Conservation (phyloP, 345 rosid genomes). For the Gossypioides kirkii region DNA sequence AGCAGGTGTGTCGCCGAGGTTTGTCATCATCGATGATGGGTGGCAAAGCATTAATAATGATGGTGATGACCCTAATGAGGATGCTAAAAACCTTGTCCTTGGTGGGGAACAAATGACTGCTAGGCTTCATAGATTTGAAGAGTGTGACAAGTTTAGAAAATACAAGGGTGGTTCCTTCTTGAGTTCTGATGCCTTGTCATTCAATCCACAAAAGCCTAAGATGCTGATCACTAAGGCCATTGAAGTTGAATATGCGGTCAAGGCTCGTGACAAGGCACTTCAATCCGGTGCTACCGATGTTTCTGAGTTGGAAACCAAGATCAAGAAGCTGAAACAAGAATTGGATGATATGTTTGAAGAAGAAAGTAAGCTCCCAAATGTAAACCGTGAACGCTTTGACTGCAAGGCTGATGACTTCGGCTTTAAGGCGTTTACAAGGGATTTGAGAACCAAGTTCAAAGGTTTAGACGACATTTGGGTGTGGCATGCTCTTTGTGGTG, state of each 20-base stretch:
- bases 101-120: conserved; percentile 89
- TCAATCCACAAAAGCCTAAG: conserved; percentile 58
- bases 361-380: neutral
- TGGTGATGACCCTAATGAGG: conserved; percentile 38
- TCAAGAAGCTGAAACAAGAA: conserved; percentile 40
- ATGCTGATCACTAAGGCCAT: conserved; percentile 69
- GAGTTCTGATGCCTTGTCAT: conserved; percentile 37
- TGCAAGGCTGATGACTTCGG: conserved; percentile 33
- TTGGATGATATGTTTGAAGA: conserved; percentile 39
- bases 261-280: conserved; percentile 40
- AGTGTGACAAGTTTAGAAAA: conserved; percentile 57
- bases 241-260: conserved; percentile 58
- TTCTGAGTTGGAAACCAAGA: conserved; percentile 29
- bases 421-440: conserved; percentile 55
- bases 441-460: conserved; percentile 56
- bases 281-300: conserved; percentile 35
- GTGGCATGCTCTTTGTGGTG: conserved; percentile 89
- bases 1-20: conserved; percentile 64
- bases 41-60: conserved; percentile 74
- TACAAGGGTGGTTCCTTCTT: conserved; percentile 56
- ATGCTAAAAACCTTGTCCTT: conserved; percentile 58
- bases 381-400: conserved; percentile 7
- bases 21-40: conserved; percentile 85
- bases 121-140: conserved; percentile 63
- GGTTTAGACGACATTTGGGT: conserved; percentile 69